Percentiles rank a stretch among this genome's conserved stretches.
Conservation (phyloP, 2,329 filamentous ascomycete species). For the Neurospora crassa region DNA sequence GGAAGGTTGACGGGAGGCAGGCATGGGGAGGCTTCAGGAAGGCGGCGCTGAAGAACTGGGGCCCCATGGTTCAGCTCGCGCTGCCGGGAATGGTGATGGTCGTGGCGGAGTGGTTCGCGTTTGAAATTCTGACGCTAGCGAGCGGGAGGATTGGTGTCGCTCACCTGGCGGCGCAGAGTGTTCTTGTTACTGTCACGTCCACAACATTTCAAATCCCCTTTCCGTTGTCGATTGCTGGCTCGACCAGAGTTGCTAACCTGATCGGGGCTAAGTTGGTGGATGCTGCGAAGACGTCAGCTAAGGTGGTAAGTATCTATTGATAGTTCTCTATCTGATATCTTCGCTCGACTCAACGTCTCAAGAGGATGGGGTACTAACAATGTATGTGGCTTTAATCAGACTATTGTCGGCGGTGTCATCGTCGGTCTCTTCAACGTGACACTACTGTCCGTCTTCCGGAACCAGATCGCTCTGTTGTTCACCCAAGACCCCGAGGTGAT, state of each 20-base stretch:
- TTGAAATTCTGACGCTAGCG: conserved; percentile 81
- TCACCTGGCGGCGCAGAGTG: conserved; percentile 78
- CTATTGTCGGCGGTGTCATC: conserved; percentile 53
- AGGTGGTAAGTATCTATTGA: conserved; percentile 46
- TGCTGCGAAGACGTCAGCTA: conserved; percentile 71
- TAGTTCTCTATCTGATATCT: not conserved
- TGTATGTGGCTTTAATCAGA: conserved; percentile 20
- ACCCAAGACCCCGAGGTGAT: conserved; percentile 66
- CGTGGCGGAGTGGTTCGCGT: conserved; percentile 85
- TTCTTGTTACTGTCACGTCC: conserved; percentile 67
- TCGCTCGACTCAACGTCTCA: not conserved
- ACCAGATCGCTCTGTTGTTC: conserved; percentile 68
- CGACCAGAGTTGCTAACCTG: conserved; percentile 81
- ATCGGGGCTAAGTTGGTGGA: conserved; percentile 78
- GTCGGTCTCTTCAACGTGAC: conserved; percentile 74
- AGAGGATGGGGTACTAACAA: not conserved
- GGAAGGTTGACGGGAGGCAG: conserved; percentile 59
- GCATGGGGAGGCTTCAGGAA: conserved; percentile 76
- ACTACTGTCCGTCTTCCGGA: conserved; percentile 57
- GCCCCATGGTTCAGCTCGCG: conserved; percentile 76
- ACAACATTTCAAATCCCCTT: conserved; percentile 90
- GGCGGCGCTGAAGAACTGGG: conserved; percentile 65
- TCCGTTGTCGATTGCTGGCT: conserved; percentile 78
- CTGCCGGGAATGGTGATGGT: conserved; percentile 90
- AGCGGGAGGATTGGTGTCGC: conserved; percentile 71